phyloP scores from a whole-genome alignment of 371 early-diverging fungal genomes.

The Smittium culicis region DNA sequence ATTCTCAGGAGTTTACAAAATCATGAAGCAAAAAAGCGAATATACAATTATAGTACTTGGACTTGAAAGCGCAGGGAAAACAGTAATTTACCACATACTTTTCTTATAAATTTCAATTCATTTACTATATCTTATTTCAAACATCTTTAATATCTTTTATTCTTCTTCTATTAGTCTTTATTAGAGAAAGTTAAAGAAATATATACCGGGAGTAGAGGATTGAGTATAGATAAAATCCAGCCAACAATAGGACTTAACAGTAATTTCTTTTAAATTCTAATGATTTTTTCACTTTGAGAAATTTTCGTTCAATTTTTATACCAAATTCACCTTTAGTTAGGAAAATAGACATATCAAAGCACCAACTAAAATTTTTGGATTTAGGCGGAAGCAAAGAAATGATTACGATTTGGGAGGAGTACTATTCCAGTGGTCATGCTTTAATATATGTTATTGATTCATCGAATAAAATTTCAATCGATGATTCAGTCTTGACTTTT shows the following conservation, averaged over 20 bases:
- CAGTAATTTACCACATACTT: slow-evolving; percentile 37
- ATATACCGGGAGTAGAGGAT: slow-evolving; percentile 47
- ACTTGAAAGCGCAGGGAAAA: slow-evolving; percentile 92
- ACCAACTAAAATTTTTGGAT: slow-evolving; percentile 82
- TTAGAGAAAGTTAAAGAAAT: slow-evolving; percentile 70
- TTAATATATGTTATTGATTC: slow-evolving; percentile 88
- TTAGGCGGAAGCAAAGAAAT: slow-evolving; percentile 85
- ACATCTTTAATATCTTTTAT: too few species aligned
- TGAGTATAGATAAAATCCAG: slow-evolving; percentile 77
- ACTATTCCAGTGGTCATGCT: slow-evolving; percentile 87
- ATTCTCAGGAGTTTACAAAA: slow-evolving; percentile 71
- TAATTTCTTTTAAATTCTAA: slow-evolving; percentile 8
- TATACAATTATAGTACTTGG: slow-evolving; percentile 88
- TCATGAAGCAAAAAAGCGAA: slow-evolving; percentile 73
- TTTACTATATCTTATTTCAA: too few species aligned
- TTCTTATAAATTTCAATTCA: not conserved
- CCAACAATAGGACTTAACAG: slow-evolving; percentile 91
- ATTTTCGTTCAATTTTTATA: not conserved
- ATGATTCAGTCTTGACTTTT: slow-evolving; percentile 63
- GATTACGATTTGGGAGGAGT: slow-evolving; percentile 80
- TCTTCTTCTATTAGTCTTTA: slow-evolving; percentile 40
- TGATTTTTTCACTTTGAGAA: not conserved
- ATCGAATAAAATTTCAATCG: slow-evolving; percentile 58
- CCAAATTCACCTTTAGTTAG: too few species aligned
- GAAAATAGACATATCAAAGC: slow-evolving; percentile 47